These are phyloP conservation scores for Globisporangium apiculatum DNA, from an alignment of 352 stramenopile species.

Conservation along the genomic window DNA sequence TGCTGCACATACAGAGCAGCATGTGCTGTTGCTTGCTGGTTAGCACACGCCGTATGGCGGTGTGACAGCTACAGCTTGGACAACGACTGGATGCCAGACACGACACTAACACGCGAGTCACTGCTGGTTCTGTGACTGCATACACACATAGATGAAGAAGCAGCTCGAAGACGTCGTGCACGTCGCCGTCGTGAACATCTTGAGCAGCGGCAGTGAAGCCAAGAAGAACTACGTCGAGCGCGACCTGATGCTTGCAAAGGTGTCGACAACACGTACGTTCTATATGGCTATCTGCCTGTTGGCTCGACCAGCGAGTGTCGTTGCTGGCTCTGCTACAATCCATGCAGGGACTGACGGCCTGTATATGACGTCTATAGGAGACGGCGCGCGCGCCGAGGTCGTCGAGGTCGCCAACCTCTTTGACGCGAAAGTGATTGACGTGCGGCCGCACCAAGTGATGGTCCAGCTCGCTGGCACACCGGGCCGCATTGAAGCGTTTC, in stretches of 20 bases:
- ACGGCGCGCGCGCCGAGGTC: conserved; percentile 62
- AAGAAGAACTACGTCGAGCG: conserved; percentile 83
- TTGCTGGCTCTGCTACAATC: no score
- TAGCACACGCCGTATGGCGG: no score
- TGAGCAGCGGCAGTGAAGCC: conserved; percentile 51
- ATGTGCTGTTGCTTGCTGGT: no score
- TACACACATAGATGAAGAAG: conserved; percentile 71
- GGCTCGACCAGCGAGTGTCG: neutral
- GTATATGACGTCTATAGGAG: conserved; percentile 18
- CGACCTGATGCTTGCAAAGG: conserved; percentile 85
- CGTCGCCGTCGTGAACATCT: conserved; percentile 80
- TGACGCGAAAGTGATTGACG: conserved; percentile 83
- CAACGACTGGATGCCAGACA: no score
- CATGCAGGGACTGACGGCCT: no score
- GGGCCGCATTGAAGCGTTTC: conserved; percentile 71
- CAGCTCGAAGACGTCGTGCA: conserved; percentile 85
- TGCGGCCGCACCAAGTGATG: conserved; percentile 78
- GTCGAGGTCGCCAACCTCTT: conserved; percentile 80
- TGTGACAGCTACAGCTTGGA: neutral
- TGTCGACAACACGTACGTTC: conserved; percentile 67
- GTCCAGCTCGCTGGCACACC: conserved; percentile 74
- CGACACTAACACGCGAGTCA: no score
- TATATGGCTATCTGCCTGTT: no score
- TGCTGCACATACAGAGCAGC: no score
- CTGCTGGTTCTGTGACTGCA: no score